Evolutionary conservation across 176 grass and related monocot genomes (phyloP).

Genomic region (Avena insularis): DNA sequence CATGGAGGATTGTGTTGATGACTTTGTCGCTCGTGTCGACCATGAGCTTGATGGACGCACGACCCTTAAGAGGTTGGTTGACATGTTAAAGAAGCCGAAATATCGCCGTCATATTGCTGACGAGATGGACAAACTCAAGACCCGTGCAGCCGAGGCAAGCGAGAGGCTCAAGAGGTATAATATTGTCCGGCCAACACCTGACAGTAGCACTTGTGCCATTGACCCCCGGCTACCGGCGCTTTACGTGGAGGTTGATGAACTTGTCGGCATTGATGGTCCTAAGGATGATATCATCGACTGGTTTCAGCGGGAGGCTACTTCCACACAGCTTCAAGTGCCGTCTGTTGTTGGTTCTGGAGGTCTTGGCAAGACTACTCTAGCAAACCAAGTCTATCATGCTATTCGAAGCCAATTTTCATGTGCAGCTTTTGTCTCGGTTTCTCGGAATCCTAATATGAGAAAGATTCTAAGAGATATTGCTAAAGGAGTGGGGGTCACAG

Average conservation of each 20-base stretch:
- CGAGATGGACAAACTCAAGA: background rate
- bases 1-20: slow-evolving; percentile 20
- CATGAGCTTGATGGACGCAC: background rate
- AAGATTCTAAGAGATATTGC: slow-evolving; percentile 14
- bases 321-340: background rate
- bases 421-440: background rate
- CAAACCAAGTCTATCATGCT: background rate
- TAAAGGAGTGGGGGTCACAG: background rate
- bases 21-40: background rate
- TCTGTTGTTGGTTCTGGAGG: slow-evolving; percentile 3
- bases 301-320: background rate
- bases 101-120: background rate
- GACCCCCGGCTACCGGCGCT: background rate
- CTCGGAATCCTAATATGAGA: background rate
- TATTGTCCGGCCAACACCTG: background rate
- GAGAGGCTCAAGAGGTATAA: slow-evolving; percentile 2
- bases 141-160: slow-evolving; percentile 1
- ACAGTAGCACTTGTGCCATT: background rate
- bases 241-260: background rate
- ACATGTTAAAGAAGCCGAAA: background rate
- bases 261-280: slow-evolving; percentile 6
- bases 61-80: background rate
- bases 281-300: background rate
- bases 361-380: slow-evolving; percentile 16
- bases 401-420: background rate